A percentile compares a stretch with the other conserved stretches of the same genome.
Conservation (phyloP, 768 basidiomycete genomes). For the Rhizopogon rudus region DNA sequence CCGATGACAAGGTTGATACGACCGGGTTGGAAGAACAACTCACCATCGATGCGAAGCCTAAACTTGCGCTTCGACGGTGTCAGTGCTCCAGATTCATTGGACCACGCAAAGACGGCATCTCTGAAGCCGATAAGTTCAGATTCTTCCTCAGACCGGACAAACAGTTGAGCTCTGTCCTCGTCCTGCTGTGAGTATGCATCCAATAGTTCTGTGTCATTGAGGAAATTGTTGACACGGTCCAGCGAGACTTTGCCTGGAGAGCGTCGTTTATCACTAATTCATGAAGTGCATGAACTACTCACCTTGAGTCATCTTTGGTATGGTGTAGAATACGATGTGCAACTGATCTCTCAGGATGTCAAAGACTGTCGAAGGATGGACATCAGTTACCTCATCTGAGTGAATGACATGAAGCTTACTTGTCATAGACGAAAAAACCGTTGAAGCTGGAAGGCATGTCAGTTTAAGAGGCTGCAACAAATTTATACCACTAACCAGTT, state of each 20-base stretch:
- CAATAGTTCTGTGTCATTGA: conserved; percentile 19
- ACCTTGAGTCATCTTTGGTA: conserved; percentile 24
- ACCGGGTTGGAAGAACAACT: conserved; percentile 49
- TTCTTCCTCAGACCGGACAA: conserved; percentile 6
- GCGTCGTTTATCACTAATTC: conserved; percentile 2
- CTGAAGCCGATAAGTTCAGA: conserved; percentile 44
- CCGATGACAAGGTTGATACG: conserved; percentile 56
- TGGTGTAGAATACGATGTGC: conserved; percentile 25
- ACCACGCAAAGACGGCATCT: conserved; percentile 55
- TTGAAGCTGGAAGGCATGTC: conserved; percentile 23
- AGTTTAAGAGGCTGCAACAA: neutral
- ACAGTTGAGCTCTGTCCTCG: neutral
- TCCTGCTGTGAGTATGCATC: conserved; percentile 3
- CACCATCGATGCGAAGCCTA: conserved; percentile 44
- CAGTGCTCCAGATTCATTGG: conserved; percentile 7
- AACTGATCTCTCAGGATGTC: conserved; percentile 53
- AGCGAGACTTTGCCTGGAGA: conserved; percentile 56
- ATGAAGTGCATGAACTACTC: neutral
- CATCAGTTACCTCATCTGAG: neutral
- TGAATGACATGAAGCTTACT: conserved; percentile 9
- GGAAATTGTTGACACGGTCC: conserved; percentile 48
- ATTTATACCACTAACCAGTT: conserved; percentile 1
- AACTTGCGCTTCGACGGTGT: conserved; percentile 35
- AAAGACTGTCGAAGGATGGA: conserved; percentile 38
- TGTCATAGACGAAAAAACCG: conserved; percentile 35